Percentiles rank a stretch among this genome's conserved stretches.
Conservation (phyloP, 2,329 filamentous ascomycete genomes). For the Pyrenophora teres region DNA sequence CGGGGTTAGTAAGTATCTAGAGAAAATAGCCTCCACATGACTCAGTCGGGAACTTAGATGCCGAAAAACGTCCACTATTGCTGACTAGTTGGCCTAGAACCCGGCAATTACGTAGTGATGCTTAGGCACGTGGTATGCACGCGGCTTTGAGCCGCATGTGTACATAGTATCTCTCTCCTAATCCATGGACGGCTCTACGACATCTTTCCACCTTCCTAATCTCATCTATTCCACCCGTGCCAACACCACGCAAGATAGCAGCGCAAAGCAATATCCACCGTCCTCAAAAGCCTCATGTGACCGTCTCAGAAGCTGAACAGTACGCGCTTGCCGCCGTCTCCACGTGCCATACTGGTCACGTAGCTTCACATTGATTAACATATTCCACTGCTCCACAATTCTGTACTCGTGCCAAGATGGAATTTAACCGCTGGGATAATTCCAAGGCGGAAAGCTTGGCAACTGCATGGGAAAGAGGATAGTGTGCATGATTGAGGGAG, state of each 20-base stretch:
- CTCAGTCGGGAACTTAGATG: too few relatives aligned
- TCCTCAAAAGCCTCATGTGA: neutral
- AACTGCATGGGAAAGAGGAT: conserved; percentile 13
- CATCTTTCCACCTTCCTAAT: too few relatives aligned
- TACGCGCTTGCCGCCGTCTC: conserved; percentile 2
- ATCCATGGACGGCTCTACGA: too few relatives aligned
- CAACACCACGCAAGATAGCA: too few relatives aligned
- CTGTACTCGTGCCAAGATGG: conserved; percentile 18
- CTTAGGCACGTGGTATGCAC: too few relatives aligned
- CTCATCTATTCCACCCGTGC: too few relatives aligned
- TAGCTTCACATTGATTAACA: conserved; percentile 17
- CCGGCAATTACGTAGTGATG: too few relatives aligned
- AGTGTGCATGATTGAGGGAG: conserved; percentile 3
- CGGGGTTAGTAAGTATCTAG: too few relatives aligned
- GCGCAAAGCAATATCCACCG: neutral
- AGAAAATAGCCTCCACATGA: neutral
- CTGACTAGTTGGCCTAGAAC: too few relatives aligned
- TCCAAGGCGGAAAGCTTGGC: conserved; percentile 23
- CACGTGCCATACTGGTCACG: conserved; percentile 14
- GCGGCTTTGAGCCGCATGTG: too few relatives aligned
- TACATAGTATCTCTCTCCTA: too few relatives aligned
- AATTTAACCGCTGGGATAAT: conserved; percentile 26
- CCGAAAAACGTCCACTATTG: too few relatives aligned
- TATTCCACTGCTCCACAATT: conserved; percentile 6
- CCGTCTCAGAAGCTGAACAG: neutral